These are phyloP conservation scores for Solanum chmielewskii DNA, from an alignment of 257 asterid genomes.

Conservation along the genomic window DNA sequence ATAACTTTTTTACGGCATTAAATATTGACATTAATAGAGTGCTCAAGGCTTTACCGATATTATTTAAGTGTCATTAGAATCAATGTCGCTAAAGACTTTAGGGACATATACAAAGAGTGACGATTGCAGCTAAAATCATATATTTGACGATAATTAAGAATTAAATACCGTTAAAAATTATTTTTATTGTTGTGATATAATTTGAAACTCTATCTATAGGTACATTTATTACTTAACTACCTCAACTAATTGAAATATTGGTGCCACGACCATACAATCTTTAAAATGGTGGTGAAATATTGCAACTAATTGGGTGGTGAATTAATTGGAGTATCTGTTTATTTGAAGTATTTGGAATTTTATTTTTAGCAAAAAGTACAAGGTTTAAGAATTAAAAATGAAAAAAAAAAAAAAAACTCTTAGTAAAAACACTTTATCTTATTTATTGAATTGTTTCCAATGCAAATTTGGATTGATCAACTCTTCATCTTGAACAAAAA, in stretches of 20 bases:
- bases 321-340: neutral
- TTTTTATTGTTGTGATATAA: neutral
- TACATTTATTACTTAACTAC: neutral
- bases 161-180: too few species aligned
- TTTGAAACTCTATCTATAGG: neutral
- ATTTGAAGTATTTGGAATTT: neutral
- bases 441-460: neutral
- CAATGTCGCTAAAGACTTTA: too few species aligned
- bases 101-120: too few species aligned
- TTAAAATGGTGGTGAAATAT: neutral
- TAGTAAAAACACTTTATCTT: neutral
- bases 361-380: neutral
- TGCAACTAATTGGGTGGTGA: neutral
- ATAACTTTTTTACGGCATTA: too few species aligned
- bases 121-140: too few species aligned
- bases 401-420: neutral
- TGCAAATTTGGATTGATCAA: neutral
- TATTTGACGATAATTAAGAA: too few species aligned
- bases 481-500: neutral
- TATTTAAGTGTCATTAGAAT: too few species aligned
- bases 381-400: neutral
- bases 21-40: too few species aligned
- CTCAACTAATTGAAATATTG: neutral
- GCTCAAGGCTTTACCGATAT: too few species aligned
- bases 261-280: neutral